Evolutionary conservation across 805 yeast genomes (phyloP), one percentile per base, ranked within the genome.

Genomic region (Saccharomycopsis sp.): DNA sequence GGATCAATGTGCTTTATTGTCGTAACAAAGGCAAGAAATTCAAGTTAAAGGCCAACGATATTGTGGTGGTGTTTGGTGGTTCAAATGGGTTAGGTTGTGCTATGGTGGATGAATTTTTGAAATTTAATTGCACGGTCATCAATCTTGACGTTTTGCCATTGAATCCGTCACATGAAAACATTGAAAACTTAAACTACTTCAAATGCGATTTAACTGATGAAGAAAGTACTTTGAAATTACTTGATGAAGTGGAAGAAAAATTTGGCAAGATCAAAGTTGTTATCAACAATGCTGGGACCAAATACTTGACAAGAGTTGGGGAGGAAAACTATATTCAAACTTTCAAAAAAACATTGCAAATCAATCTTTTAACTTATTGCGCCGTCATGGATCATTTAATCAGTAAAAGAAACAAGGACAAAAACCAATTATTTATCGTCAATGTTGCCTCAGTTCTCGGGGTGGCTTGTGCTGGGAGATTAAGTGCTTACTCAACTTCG

Each of bases 281-380:
- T 25, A 46, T 68, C 17, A 64, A 66, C 42, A 67, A 67, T 44
- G 72, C 68, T 6, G 74, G 72, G 1, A 50, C 60, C 2, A 55
- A 69, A 18, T 28, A 9, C 15, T 6, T 8, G 6, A 23, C 26
- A 8, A 23, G 26, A 23, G 15, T 12, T 12, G 27, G n/a, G 33
- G 8, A 44, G 40, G 5, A 40, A 32, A 8, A 39, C 26, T 14
- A 10, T 37, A 8, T 26, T 42, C 3, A 38, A 36, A 23, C 10
- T 8, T 23, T 23, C 26, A 2, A 30, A 31, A 18, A 30, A n/a
- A 20, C 28, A 21, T 10, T 23, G 10, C 6, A 23, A 23, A 8
- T 10, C 10, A 23, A 31, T 45, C 2, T 33, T 9, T 41, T 12
- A 14, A 47, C 2, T 26, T 43, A 8, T 19, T 21, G 10, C 21